Percentiles rank a stretch among this genome's conserved stretches.
phyloP scores from a whole-genome alignment of 345 rosid genomes.

The Syzygium aromaticum region DNA sequence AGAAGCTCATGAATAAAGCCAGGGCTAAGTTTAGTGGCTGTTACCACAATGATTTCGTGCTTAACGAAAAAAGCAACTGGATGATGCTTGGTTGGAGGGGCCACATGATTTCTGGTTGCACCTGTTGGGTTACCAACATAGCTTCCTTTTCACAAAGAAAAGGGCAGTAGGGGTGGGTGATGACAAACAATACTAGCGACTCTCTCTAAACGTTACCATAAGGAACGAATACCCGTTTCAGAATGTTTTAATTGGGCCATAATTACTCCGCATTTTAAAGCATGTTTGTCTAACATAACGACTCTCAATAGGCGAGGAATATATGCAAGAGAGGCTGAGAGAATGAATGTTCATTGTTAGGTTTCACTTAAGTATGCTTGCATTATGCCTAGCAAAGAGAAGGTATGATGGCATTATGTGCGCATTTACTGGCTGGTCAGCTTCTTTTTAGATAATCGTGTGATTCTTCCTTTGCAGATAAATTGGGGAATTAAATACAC shows the following conservation, averaged over 20 bases:
- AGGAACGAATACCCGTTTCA: neutral
- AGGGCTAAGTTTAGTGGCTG: conserved; percentile 20
- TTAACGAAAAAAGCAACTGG: conserved; percentile 59
- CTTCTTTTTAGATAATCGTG: neutral
- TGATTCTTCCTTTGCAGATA: neutral
- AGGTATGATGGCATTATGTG: neutral
- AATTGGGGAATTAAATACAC: neutral
- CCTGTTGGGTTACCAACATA: conserved; percentile 59
- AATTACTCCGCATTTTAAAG: neutral
- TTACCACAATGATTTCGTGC: conserved; percentile 66
- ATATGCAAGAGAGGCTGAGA: neutral
- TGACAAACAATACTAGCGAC: neutral
- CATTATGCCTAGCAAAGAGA: neutral
- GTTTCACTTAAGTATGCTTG: neutral
- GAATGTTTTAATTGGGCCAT: neutral
- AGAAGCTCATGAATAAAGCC: conserved; percentile 23
- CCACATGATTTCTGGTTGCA: conserved; percentile 44
- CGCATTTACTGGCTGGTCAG: neutral
- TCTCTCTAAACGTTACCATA: neutral
- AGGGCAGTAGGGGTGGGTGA: neutral
- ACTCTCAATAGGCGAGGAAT: neutral
- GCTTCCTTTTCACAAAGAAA: neutral
- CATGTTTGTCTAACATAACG: neutral
- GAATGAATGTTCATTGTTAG: neutral
- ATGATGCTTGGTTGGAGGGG: conserved; percentile 94